Evolutionary conservation across 2,329 filamentous ascomycete species (phyloP).

Genomic region (Diaporthe amygdali): DNA sequence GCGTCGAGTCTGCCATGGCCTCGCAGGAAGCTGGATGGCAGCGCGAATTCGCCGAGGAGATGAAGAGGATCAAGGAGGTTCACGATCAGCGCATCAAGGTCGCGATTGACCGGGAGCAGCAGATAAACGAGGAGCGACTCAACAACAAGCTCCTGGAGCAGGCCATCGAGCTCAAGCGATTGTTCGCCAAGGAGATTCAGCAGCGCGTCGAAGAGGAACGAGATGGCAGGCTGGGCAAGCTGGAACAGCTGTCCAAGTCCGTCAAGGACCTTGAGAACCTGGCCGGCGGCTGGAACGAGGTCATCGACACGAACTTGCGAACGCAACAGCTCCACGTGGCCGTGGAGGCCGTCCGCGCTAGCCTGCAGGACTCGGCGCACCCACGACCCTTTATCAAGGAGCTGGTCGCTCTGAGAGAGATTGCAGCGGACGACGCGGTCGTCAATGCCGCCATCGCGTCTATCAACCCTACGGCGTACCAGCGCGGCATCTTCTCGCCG

Average conservation of each 20-base stretch:
- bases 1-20: constrained; percentile 84
- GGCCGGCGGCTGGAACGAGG: constrained; percentile 86
- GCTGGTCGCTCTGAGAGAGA: constrained; percentile 92
- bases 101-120: constrained; percentile 78
- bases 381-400: constrained; percentile 90
- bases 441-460: constrained; percentile 95
- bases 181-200: constrained; percentile 80
- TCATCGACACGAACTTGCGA: constrained; percentile 87
- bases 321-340: constrained; percentile 97
- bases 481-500: constrained; percentile 83
- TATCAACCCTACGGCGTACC: constrained; percentile 92
- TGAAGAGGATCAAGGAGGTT: constrained; percentile 75
- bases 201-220: constrained; percentile 88
- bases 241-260: constrained; percentile 77
- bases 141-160: constrained; percentile 90
- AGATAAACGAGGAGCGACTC: constrained; percentile 81
- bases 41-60: constrained; percentile 85
- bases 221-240: constrained; percentile 82
- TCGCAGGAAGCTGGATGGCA: constrained; percentile 84
- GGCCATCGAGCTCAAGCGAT: constrained; percentile 84
- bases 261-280: constrained; percentile 87
- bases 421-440: constrained; percentile 81
- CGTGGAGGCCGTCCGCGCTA: constrained; percentile 88
- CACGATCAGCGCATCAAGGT: constrained; percentile 83
- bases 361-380: constrained; percentile 74